Base-by-base conservation (phyloP, 805 yeast species). In the Danielia oregonensis region DNA sequence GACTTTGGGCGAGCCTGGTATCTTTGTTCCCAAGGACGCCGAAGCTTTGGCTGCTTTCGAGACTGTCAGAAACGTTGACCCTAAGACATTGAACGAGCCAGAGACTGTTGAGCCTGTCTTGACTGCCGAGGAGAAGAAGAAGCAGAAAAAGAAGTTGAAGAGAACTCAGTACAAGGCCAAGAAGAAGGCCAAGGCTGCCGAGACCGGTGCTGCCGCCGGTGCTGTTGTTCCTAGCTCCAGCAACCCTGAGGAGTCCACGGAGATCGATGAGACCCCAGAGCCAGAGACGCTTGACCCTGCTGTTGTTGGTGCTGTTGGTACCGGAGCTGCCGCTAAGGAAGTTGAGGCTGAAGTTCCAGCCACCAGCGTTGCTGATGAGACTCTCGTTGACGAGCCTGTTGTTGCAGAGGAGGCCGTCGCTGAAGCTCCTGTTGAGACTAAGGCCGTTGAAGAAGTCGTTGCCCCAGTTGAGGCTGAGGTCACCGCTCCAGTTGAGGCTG, bases 1-100 rank as follows among this genome's bases (percentile, higher is more conserved):
- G 39, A 56, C 70, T 6, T 48, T 72, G 36, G 84, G 86, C 32
- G 89, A 83, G 51, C 87, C 93, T 18, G 95, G 95, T 30, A 70
- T 84, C 40, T 73, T 66, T 24, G 55, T 83, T 46, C 91, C 91
- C 30, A 50, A 63, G 26, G 73, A 83, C 52, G 72, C 86, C 13
- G 72, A 70, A 28, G 70, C 76, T n/a, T 75, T 86, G 49, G 66
- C 74, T 39, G 95, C 79, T 31, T 82, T 87, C 52, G 59, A 62
- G 30, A 73, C 78, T 46, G 69, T 79, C 16, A 64, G 74, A 40
- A 69, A 72, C 34, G 82, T 59, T 10, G 68, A 63, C 45, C 57
- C 63, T 19, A 58, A 59, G 56, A 68, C 74, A 33, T 68, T 84
- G 46, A 82, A 82, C 48, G 75, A 51, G 32, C 23, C 51, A 12